phyloP scores from a whole-genome alignment of 371 early-diverging fungal species.

The Apophysomyces trapeziformis region DNA sequence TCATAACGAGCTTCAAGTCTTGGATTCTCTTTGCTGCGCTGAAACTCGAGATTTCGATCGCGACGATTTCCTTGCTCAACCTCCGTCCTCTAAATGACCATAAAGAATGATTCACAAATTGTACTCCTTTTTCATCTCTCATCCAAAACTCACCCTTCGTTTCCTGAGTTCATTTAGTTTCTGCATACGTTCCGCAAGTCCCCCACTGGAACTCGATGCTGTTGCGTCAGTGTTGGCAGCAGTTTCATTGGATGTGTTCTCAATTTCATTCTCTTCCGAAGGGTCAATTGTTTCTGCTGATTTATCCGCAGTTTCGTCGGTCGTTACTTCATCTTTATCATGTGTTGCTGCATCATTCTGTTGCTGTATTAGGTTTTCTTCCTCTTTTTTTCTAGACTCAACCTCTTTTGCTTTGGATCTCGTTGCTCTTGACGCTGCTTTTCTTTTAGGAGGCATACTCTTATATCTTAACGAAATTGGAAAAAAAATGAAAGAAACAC shows the following conservation, averaged over 20 bases:
- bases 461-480: background rate
- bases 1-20: conserved; percentile 67
- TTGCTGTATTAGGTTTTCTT: background rate
- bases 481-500: background rate
- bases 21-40: conserved; percentile 74
- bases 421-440: conserved; percentile 14
- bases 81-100: conserved; percentile 47
- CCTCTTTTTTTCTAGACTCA: background rate
- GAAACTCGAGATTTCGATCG: conserved; percentile 82
- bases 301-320: background rate
- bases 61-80: conserved; percentile 75
- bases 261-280: background rate
- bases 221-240: background rate
- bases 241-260: background rate
- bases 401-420: background rate
- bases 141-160: conserved; percentile 23
- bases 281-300: background rate
- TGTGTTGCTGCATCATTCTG: background rate
- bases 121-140: too few relatives aligned
- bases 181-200: conserved; percentile 22
- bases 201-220: conserved; percentile 4
- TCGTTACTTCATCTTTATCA: background rate
- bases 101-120: too few relatives aligned
- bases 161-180: conserved; percentile 27
- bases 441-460: conserved; percentile 21